Evolutionary conservation across 208 protist genomes (phyloP).

Genomic region (Trypanosoma vivax): DNA sequence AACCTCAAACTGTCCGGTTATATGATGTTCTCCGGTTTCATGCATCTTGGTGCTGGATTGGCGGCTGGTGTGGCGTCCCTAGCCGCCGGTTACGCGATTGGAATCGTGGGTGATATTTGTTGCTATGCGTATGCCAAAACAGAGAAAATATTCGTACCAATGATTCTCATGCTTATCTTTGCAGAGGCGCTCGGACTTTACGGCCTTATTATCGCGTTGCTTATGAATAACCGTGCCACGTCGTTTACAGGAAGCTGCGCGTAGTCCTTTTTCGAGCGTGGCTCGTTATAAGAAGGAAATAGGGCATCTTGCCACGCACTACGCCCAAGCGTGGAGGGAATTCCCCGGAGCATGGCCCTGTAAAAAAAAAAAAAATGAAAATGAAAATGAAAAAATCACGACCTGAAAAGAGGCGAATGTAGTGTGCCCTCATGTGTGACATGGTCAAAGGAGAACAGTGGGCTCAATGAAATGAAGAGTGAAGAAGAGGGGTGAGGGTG

Average conservation of each 20-base stretch:
- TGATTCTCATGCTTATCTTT: constrained; percentile 99
- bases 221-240: constrained; percentile 82
- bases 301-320: too few relatives aligned
- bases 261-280: too few relatives aligned
- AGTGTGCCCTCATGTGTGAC: too few relatives aligned
- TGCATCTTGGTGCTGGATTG: constrained; percentile 95
- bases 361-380: too few relatives aligned
- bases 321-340: too few relatives aligned
- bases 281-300: too few relatives aligned
- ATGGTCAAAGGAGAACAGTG: too few relatives aligned
- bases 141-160: constrained; percentile 98
- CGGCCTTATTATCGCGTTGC: constrained; percentile 93
- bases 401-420: too few relatives aligned
- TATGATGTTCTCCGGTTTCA: constrained; percentile 84
- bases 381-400: too few relatives aligned
- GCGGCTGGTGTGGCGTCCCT: constrained; percentile 93
- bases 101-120: constrained; percentile 98
- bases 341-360: too few relatives aligned
- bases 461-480: too few relatives aligned
- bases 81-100: constrained; percentile 97
- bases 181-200: constrained; percentile 94
- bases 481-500: too few relatives aligned
- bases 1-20: constrained; percentile 73
- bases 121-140: constrained; percentile 91
- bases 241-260: constrained; percentile 36